Percentiles rank a stretch among this genome's conserved stretches.
phyloP scores from a whole-genome alignment of 805 yeast species.

The Ogataea henricii region DNA sequence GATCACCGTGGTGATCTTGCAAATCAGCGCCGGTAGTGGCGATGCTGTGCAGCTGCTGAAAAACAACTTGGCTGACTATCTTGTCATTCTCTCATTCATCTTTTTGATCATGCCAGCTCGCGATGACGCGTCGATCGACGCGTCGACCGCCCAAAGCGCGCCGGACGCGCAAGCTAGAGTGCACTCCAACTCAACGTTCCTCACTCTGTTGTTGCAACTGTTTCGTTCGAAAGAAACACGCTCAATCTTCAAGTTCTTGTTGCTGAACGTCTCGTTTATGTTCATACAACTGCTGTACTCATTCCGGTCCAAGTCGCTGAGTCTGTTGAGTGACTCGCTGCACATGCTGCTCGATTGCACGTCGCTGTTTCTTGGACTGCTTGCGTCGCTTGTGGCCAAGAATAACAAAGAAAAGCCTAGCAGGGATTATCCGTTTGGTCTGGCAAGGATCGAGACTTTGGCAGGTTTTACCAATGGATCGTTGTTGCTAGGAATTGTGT shows the following conservation, averaged over 20 bases:
- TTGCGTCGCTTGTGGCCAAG: conserved; percentile 65
- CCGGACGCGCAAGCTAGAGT: conserved; percentile 1
- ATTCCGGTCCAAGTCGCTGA: conserved; percentile 87
- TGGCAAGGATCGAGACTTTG: conserved; percentile 80
- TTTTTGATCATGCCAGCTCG: conserved; percentile 18
- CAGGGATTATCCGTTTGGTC: conserved; percentile 75
- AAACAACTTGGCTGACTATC: conserved; percentile 12
- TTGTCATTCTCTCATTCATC: conserved; percentile 15
- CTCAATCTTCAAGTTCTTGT: conserved; percentile 83
- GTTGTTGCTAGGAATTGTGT: conserved; percentile 81
- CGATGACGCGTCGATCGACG: neutral
- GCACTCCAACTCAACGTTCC: conserved; percentile 19
- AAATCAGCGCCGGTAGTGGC: conserved; percentile 14
- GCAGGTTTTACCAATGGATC: conserved; percentile 97
- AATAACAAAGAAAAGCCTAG: conserved; percentile 30
- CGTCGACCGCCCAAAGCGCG: neutral
- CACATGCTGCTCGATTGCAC: conserved; percentile 97
- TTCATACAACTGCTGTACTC: conserved; percentile 90
- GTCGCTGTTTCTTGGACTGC: conserved; percentile 82
- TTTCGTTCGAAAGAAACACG: conserved; percentile 67
- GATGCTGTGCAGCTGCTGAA: neutral
- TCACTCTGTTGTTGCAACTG: conserved; percentile 35
- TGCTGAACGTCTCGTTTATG: conserved; percentile 91
- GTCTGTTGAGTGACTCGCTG: conserved; percentile 86
- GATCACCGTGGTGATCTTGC: conserved; percentile 15